A percentile compares a stretch with the other conserved stretches of the same genome.
Conservation (phyloP, 1,139 yeast species). For the Zygoascus sp. region DNA sequence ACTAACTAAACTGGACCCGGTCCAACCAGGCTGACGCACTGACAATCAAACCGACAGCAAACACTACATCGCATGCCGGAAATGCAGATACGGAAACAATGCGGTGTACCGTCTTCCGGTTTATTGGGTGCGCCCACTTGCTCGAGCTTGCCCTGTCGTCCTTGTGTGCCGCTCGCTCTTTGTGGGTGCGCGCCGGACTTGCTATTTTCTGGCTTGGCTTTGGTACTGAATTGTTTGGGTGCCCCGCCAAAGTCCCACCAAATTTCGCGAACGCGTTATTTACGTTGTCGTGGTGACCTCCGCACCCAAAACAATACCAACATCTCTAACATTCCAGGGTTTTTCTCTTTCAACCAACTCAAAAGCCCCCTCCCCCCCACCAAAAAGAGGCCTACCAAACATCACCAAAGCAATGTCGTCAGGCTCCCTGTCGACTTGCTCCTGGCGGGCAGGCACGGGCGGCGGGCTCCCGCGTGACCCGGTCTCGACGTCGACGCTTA, state of each 20-base stretch:
- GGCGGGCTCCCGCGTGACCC: conserved; percentile 5
- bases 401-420: conserved; percentile 8
- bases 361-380: no score
- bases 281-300: background rate
- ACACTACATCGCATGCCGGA: no score
- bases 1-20: no score
- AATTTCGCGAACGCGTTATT: background rate
- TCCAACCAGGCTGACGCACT: no score
- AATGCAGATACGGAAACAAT: no score
- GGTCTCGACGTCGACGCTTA: background rate
- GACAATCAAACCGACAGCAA: no score
- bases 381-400: background rate
- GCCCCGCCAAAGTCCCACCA: background rate
- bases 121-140: no score
- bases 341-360: background rate
- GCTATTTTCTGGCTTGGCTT: background rate
- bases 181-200: no score
- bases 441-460: conserved; percentile 4
- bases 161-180: no score
- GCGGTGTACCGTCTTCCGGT: no score
- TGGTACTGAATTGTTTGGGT: background rate
- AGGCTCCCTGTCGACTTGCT: conserved; percentile 10
- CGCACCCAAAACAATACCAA: background rate
- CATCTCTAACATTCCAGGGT: background rate
- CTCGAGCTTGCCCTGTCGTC: no score